Evolutionary conservation across 176 grass and related monocot species (phyloP).

Genomic region (Aegilops speltoides): DNA sequence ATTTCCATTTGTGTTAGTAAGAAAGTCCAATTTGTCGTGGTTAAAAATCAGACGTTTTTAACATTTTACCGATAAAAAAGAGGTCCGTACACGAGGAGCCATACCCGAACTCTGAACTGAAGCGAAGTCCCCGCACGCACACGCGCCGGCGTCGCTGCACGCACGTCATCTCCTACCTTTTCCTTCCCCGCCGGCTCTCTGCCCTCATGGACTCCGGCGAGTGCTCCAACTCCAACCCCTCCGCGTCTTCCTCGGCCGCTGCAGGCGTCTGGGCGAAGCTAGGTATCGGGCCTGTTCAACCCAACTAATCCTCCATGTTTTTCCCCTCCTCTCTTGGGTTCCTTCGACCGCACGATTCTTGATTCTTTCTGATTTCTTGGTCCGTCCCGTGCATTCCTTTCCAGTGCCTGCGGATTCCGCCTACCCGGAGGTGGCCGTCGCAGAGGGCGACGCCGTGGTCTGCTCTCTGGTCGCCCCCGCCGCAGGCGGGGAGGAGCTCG

Average conservation of each 20-base stretch:
- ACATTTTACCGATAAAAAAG: no score
- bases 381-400: not conserved
- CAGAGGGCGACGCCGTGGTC: constrained; percentile 44
- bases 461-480: constrained; percentile 46
- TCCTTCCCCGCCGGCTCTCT: not conserved
- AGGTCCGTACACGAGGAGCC: not conserved
- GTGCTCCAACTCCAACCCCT: constrained; percentile 44
- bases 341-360: constrained; percentile 36
- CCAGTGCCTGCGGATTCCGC: constrained; percentile 60
- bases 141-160: constrained; percentile 5
- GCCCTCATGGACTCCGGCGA: constrained; percentile 69
- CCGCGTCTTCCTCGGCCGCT: not conserved
- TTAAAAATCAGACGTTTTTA: no score
- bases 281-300: constrained; percentile 31
- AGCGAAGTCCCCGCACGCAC: not conserved
- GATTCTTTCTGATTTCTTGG: constrained; percentile 16
- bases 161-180: not conserved
- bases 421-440: constrained; percentile 55
- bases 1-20: no score
- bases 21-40: no score
- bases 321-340: not conserved
- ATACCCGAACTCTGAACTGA: not conserved
- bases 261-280: constrained; percentile 64
- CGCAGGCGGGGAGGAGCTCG: constrained; percentile 40
- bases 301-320: not conserved